These are phyloP conservation scores for Casuarina glauca DNA, from an alignment of 306 rosid genomes.

Conservation along the genomic window DNA sequence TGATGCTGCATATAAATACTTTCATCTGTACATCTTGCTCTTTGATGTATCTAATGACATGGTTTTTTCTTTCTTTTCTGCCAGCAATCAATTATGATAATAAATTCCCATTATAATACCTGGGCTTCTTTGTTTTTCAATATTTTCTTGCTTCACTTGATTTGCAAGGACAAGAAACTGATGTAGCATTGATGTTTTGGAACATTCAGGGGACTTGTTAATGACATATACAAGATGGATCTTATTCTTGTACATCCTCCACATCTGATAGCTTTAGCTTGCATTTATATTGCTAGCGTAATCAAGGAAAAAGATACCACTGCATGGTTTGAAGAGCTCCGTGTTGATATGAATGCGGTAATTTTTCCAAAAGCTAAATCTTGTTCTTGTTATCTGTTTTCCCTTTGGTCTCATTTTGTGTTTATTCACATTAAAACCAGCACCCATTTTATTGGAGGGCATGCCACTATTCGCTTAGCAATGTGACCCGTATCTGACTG, in stretches of 20 bases:
- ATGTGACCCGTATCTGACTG: not conserved
- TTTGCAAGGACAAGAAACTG: constrained; percentile 8
- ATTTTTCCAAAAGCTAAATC: constrained; percentile 33
- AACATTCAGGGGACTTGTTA: constrained; percentile 74
- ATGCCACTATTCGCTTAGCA: not conserved
- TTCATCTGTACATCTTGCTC: not conserved
- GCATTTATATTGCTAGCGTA: constrained; percentile 88
- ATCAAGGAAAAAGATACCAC: constrained; percentile 79
- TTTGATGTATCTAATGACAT: not conserved
- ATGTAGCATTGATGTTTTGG: constrained; percentile 14
- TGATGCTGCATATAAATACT: too few relatives aligned
- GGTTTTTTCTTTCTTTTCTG: not conserved
- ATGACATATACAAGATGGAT: constrained; percentile 97
- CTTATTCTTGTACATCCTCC: constrained; percentile 92
- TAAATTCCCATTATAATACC: not conserved
- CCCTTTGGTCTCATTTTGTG: not conserved
- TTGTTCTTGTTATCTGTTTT: not conserved
- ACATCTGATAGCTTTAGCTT: constrained; percentile 89
- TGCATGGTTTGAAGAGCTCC: constrained; percentile 95
- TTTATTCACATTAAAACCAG: not conserved
- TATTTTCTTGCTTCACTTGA: not conserved
- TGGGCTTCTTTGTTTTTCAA: not conserved
- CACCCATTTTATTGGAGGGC: not conserved
- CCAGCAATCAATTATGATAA: not conserved
- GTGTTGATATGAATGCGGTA: constrained; percentile 91